Conservation (phyloP, 306 rosid genomes). For the Glycine tomentella region DNA sequence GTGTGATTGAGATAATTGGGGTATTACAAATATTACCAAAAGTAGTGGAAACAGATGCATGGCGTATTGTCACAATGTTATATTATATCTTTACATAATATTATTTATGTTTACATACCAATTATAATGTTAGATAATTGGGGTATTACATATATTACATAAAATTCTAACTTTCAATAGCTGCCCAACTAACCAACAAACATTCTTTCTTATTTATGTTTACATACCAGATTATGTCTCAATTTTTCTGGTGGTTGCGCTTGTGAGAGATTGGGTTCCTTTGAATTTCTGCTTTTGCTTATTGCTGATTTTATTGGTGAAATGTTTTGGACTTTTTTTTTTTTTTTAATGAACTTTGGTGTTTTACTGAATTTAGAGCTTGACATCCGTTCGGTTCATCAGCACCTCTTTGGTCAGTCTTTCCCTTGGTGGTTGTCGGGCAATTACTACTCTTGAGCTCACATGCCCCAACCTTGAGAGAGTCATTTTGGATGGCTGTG, state of each 20-base stretch:
- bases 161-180: background rate
- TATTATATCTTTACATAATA: background rate
- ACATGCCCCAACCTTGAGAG: slow-evolving; percentile 84
- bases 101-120: no score
- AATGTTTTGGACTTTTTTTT: slow-evolving; percentile 10
- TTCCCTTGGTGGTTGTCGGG: slow-evolving; percentile 96
- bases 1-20: background rate
- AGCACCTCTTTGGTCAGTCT: slow-evolving; percentile 82
- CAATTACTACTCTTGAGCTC: slow-evolving; percentile 77
- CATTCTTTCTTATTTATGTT: background rate
- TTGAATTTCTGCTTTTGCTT: slow-evolving; percentile 11
- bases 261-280: slow-evolving; percentile 32
- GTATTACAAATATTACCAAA: background rate
- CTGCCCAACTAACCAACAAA: background rate
- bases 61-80: slow-evolving; percentile 1
- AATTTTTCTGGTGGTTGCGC: slow-evolving; percentile 22
- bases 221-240: background rate
- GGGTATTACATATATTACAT: background rate
- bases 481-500: slow-evolving; percentile 96
- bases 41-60: background rate
- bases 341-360: slow-evolving; percentile 34
- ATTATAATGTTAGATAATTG: background rate
- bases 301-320: slow-evolving; percentile 26
- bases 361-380: slow-evolving; percentile 67
- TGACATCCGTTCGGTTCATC: slow-evolving; percentile 78